Evolutionary conservation across 2,329 filamentous ascomycete species (phyloP).

Genomic region (Dactylellina sp.): DNA sequence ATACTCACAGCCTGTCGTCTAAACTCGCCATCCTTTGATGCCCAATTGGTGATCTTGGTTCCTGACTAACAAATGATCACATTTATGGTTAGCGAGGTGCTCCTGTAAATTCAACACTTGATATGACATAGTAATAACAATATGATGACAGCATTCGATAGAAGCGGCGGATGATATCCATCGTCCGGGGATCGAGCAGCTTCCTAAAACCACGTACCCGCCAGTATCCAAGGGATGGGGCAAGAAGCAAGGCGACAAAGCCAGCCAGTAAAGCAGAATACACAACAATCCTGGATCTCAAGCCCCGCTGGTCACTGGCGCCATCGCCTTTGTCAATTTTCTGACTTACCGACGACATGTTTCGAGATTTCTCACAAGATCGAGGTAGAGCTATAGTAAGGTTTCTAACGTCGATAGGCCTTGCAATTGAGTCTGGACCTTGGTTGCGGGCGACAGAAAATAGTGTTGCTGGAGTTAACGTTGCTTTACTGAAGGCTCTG

Average conservation of each 20-base stretch:
- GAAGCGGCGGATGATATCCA: too few relatives aligned
- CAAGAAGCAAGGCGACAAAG: slow-evolving; percentile 21
- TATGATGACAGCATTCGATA: too few relatives aligned
- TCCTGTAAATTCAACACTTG: neutral
- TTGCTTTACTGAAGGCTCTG: neutral
- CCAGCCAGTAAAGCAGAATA: slow-evolving; percentile 32
- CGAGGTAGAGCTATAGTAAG: too few relatives aligned
- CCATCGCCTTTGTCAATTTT: neutral
- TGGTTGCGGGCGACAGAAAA: slow-evolving; percentile 4
- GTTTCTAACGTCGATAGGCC: neutral
- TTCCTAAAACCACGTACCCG: slow-evolving; percentile 43
- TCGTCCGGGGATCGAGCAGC: too few relatives aligned
- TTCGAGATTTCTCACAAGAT: slow-evolving; percentile 11
- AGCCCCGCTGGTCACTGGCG: neutral
- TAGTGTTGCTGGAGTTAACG: slow-evolving; percentile 40
- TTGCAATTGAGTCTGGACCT: neutral
- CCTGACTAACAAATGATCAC: slow-evolving; percentile 19
- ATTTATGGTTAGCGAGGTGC: neutral
- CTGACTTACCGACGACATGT: slow-evolving; percentile 52
- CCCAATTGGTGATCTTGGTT: slow-evolving; percentile 38
- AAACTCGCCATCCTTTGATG: slow-evolving; percentile 54
- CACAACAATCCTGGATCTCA: slow-evolving; percentile 16
- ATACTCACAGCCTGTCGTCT: slow-evolving; percentile 48
- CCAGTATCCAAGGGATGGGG: slow-evolving; percentile 17
- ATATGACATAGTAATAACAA: too few relatives aligned